Evolutionary conservation across 2,329 filamentous ascomycete species (phyloP).

Genomic region (Ophiostoma triangulosporum): DNA sequence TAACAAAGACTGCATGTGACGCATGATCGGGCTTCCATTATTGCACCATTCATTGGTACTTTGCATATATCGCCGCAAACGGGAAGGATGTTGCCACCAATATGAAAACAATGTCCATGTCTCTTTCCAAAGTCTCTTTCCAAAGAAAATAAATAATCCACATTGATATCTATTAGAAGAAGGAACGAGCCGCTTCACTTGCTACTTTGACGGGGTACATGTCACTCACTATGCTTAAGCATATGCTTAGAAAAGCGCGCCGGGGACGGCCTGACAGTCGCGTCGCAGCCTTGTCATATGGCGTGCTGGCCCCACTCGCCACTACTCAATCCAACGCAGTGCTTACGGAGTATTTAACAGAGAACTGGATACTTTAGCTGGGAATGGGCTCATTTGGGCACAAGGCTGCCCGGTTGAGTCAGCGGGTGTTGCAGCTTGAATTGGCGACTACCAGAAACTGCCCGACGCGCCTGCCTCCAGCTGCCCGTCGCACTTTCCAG

Average conservation of each 20-base stretch:
- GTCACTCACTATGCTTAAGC: too few relatives aligned
- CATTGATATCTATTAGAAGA: too few relatives aligned
- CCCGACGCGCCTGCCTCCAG: neutral
- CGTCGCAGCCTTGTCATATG: slow-evolving; percentile 7
- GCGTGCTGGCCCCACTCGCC: slow-evolving; percentile 4
- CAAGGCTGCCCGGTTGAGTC: slow-evolving; percentile 8
- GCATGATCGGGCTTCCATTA: neutral
- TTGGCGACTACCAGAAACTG: neutral
- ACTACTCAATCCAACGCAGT: neutral
- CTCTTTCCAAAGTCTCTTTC: neutral
- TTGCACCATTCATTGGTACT: too few relatives aligned
- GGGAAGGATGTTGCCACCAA: neutral
- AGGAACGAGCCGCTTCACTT: too few relatives aligned
- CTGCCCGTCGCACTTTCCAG: neutral
- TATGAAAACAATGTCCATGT: neutral
- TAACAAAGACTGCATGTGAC: neutral
- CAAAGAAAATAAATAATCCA: too few relatives aligned
- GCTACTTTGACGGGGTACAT: too few relatives aligned
- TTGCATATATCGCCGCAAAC: neutral
- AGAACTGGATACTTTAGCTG: neutral
- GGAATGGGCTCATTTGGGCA: neutral
- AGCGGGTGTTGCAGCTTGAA: neutral
- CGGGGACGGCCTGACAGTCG: neutral
- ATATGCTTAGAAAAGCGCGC: too few relatives aligned
- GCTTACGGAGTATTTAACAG: neutral